Conservation (phyloP, 441 rosid species). For the Populus hybrid region DNA sequence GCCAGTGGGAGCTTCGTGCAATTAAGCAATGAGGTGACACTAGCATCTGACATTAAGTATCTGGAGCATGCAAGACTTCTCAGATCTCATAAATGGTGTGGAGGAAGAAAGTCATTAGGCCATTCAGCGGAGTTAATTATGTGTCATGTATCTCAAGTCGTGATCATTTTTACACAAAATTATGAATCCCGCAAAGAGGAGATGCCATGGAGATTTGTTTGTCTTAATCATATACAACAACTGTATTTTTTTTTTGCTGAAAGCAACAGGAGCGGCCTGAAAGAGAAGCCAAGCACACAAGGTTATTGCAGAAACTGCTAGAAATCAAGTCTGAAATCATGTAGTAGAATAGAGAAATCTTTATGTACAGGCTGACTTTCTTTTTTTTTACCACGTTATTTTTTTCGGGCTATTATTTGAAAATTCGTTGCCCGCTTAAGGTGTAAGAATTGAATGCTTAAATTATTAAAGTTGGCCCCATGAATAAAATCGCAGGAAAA, state of each 20-base stretch:
- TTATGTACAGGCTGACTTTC: constrained; percentile 23
- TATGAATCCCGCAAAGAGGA: neutral
- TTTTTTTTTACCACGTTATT: neutral
- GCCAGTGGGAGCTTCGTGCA: constrained; percentile 87
- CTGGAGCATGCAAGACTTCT: neutral
- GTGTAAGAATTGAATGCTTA: constrained; percentile 27
- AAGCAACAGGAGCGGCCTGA: constrained; percentile 1
- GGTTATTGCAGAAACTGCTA: constrained; percentile 8
- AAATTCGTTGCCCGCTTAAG: constrained; percentile 9
- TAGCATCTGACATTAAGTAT: neutral
- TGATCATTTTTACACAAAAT: neutral
- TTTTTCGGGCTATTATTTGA: neutral
- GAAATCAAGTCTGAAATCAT: constrained; percentile 1
- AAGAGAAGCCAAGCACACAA: constrained; percentile 3
- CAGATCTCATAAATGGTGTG: neutral
- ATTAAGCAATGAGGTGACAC: constrained; percentile 48
- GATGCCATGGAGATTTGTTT: neutral
- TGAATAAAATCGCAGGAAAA: constrained; percentile 23
- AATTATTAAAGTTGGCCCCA: constrained; percentile 7
- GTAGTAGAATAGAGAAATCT: constrained; percentile 8
- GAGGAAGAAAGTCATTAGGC: constrained; percentile 1
- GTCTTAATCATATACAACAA: neutral
- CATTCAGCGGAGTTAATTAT: neutral
- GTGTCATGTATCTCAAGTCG: too few relatives aligned
- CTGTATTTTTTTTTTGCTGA: neutral